Evolutionary conservation across 2,329 filamentous ascomycete genomes (phyloP).

Genomic region (Didymella sp.): DNA sequence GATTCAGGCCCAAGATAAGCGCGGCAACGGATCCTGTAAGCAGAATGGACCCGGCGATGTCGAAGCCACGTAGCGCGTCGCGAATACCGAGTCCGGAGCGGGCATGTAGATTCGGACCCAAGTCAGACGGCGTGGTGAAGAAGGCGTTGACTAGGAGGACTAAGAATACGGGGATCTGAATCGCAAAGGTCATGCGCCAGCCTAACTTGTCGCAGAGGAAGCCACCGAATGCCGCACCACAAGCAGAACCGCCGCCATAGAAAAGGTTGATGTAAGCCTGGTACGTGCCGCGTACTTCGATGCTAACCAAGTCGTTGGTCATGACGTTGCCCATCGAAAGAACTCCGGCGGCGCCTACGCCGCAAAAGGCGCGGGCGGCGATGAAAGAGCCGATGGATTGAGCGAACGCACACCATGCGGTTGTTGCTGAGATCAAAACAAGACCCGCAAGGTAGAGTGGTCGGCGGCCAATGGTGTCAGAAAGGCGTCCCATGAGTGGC

Average conservation of each 20-base stretch:
- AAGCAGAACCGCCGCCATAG: constrained; percentile 60
- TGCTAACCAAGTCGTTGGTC: constrained; percentile 75
- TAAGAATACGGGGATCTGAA: constrained; percentile 60
- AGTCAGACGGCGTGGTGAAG: constrained; percentile 53
- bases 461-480: constrained; percentile 75
- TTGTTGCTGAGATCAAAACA: constrained; percentile 69
- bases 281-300: constrained; percentile 74
- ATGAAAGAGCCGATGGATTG: constrained; percentile 74
- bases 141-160: constrained; percentile 53
- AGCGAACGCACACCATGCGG: constrained; percentile 73
- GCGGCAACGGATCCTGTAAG: constrained; percentile 56
- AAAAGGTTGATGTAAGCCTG: constrained; percentile 73
- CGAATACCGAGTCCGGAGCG: constrained; percentile 50
- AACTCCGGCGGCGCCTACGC: constrained; percentile 74
- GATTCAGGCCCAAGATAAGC: constrained; percentile 60
- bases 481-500: constrained; percentile 75
- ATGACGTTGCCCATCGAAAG: constrained; percentile 74
- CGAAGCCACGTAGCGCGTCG: constrained; percentile 57
- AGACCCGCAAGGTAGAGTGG: constrained; percentile 69
- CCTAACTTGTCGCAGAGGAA: constrained; percentile 73
- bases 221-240: constrained; percentile 73
- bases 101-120: constrained; percentile 56
- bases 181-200: constrained; percentile 73
- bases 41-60: constrained; percentile 58
- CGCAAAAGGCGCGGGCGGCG: constrained; percentile 72